Evolutionary conservation across 2,329 filamentous ascomycete species (phyloP), one percentile per base, ranked within the genome.

Genomic region (Didymella keratinophila): DNA sequence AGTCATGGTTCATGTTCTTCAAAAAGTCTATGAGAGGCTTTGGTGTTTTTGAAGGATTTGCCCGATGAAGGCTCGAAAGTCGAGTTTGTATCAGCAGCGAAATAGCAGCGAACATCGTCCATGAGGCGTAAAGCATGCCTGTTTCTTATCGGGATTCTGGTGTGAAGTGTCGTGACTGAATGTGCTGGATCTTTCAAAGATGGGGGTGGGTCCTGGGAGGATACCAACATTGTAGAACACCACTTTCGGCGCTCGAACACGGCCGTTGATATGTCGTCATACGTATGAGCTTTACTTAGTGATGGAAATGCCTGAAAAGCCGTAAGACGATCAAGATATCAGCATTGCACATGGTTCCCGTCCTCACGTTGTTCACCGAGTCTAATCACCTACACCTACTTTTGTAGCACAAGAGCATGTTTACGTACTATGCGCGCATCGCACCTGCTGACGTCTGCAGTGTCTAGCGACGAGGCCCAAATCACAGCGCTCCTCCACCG

Each of bases 401-500:
- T 5, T 2, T 2, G 14, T 3, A 32, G 30, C 32, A 36, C 32
- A 36, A n/a, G n/a, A 34, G 8, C 34, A 28, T 16, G 8, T 39
- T 27, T 12, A 37, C 20, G 8, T 18, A 14, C 11, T 23, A 3
- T 14, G 3, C 4, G 8, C n/a, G 12, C 12, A 37, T 3, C 9
- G 2, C 30, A 32, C 3, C 5, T 14, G 5, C 43, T 52, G 4
- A 49, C 25, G 18, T n/a, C 2, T 3, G 11, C 45, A 48, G 42
- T 54, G 46, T 25, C 60, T 41, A 39, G 34, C 20, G 60, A 55
- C 28, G 41, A 46, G 28, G 21, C 41, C 11, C 43, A 52, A 30
- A 56, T 61, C 20, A 56, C 43, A 18, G 25, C 42, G 0, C 51
- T 58, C 47, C 55, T 61, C 37, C 42, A 50, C 30, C 51, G 50